Evolutionary conservation across 306 rosid species (phyloP).

Genomic region (Carpinus fangiana): DNA sequence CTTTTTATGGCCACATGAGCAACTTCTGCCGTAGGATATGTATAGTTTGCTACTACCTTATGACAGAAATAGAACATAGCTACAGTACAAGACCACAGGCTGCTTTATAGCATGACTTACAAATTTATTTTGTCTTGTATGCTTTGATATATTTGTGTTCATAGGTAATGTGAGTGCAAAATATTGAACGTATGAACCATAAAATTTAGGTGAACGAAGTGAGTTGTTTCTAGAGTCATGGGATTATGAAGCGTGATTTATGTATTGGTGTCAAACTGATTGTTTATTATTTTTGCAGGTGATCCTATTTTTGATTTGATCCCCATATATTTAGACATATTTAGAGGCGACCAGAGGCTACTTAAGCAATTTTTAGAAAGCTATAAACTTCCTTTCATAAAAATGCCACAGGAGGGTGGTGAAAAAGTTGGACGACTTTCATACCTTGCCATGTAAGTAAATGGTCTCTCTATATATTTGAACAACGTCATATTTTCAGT

Average conservation of each 20-base stretch:
- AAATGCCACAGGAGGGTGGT: slow-evolving; percentile 43
- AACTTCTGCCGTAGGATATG: too few relatives aligned
- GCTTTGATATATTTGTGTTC: not conserved
- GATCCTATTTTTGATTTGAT: slow-evolving; percentile 79
- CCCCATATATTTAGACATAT: slow-evolving; percentile 84
- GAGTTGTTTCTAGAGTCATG: not conserved
- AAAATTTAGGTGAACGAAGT: too few relatives aligned
- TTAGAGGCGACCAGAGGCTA: slow-evolving; percentile 75
- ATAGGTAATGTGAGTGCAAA: not conserved
- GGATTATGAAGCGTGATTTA: not conserved
- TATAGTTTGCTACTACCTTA: too few relatives aligned
- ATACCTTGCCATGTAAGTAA: slow-evolving; percentile 84
- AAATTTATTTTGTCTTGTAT: too few relatives aligned
- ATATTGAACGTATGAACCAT: not conserved
- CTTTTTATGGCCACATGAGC: too few relatives aligned
- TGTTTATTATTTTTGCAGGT: slow-evolving; percentile 54
- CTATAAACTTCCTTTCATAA: slow-evolving; percentile 75
- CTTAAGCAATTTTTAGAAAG: slow-evolving; percentile 66
- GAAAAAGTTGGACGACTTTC: slow-evolving; percentile 67
- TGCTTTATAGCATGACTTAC: too few relatives aligned
- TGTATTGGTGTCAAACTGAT: slow-evolving; percentile 14
- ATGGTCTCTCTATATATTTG: not conserved
- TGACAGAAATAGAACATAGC: too few relatives aligned
- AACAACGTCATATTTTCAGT: not conserved
- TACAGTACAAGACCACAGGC: too few relatives aligned